A percentile compares a stretch with the other conserved stretches of the same genome.
These are phyloP conservation scores for Pseudogymnoascus sp. DNA, from an alignment of 2,329 filamentous ascomycete genomes.

Conservation along the genomic window DNA sequence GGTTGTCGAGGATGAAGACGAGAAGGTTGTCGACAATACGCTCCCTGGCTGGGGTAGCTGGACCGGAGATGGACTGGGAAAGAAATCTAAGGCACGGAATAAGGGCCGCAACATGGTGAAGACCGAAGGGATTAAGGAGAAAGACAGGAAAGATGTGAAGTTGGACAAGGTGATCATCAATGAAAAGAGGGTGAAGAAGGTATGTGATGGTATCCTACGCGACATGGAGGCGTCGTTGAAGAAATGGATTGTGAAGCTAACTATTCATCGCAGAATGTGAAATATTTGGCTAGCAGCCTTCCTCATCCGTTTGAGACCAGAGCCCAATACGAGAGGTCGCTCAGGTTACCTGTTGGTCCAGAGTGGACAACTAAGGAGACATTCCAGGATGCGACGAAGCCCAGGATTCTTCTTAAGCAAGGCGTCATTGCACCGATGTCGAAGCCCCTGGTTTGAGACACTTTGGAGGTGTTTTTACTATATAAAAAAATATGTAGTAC, in stretches of 20 bases:
- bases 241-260: background rate
- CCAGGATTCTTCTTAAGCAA: conserved; percentile 82
- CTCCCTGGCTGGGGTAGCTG: conserved; percentile 92
- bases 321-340: conserved; percentile 82
- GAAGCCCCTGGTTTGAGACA: conserved; percentile 47
- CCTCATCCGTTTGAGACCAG: conserved; percentile 85
- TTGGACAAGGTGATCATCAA: conserved; percentile 83
- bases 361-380: conserved; percentile 97
- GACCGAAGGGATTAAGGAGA: conserved; percentile 65
- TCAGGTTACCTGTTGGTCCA: conserved; percentile 79
- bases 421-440: conserved; percentile 83
- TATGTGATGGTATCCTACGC: conserved; percentile 31
- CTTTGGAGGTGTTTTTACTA: background rate
- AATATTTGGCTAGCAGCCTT: conserved; percentile 75
- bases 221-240: background rate
- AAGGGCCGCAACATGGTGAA: conserved; percentile 56
- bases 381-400: conserved; percentile 84
- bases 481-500: background rate
- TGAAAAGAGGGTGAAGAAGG: conserved; percentile 85
- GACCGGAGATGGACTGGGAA: conserved; percentile 76
- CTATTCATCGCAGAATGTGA: conserved; percentile 55
- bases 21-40: conserved; percentile 75
- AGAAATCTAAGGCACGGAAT: conserved; percentile 58
- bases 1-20: conserved; percentile 66
- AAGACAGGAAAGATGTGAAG: conserved; percentile 74